These are phyloP conservation scores for Phlebiopsis flavidoalba DNA, from an alignment of 768 basidiomycete species.

Conservation along the genomic window DNA sequence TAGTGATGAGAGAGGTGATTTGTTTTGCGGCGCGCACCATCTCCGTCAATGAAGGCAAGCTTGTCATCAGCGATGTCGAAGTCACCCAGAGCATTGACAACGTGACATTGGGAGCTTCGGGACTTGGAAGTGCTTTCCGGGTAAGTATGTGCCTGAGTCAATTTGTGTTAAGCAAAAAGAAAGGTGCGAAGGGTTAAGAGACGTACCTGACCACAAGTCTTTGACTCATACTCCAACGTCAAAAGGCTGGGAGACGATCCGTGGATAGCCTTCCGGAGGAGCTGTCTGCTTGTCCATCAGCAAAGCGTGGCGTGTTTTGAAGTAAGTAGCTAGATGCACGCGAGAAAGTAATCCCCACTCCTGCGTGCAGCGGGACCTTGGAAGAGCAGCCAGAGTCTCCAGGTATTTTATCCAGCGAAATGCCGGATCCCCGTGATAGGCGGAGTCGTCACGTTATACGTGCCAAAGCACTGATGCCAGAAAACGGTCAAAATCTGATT, in stretches of 20 bases:
- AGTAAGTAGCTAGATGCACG: slow-evolving; percentile 33
- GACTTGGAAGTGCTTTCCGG: slow-evolving; percentile 70
- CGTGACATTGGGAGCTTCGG: slow-evolving; percentile 72
- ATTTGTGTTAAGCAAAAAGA: too few relatives aligned
- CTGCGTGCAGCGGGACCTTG: slow-evolving; percentile 92
- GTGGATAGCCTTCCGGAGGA: slow-evolving; percentile 57
- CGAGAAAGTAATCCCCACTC: slow-evolving; percentile 94
- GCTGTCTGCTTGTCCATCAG: slow-evolving; percentile 44
- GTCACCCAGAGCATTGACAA: slow-evolving; percentile 81
- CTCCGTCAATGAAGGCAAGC: slow-evolving; percentile 85
- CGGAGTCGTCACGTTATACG: slow-evolving; percentile 63
- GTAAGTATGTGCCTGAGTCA: slow-evolving; percentile 61
- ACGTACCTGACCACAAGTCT: slow-evolving; percentile 55
- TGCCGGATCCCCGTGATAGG: slow-evolving; percentile 60
- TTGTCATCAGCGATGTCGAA: slow-evolving; percentile 77
- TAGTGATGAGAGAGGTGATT: neutral
- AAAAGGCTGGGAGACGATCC: slow-evolving; percentile 78
- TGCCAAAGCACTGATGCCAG: slow-evolving; percentile 81
- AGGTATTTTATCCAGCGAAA: slow-evolving; percentile 62
- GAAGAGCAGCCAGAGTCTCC: slow-evolving; percentile 88
- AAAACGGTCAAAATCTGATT: neutral
- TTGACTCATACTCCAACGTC: slow-evolving; percentile 64
- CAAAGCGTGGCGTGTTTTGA: too few relatives aligned
- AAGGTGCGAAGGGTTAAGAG: slow-evolving; percentile 1
- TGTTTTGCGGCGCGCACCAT: slow-evolving; percentile 44